Conservation (phyloP, 83 land plant species). For the Larix sibirica region DNA sequence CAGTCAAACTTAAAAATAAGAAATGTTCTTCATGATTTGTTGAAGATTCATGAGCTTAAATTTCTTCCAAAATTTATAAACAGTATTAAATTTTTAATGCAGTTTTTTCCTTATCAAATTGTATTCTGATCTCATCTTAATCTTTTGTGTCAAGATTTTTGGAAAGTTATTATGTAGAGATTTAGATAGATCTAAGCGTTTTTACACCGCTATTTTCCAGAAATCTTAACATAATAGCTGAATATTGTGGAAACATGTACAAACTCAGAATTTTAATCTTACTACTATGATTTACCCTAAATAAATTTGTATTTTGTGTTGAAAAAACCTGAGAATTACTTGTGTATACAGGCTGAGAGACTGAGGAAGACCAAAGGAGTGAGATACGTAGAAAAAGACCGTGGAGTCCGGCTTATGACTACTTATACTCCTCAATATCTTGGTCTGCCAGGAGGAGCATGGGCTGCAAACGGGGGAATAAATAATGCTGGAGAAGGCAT, state of each 20-base stretch:
- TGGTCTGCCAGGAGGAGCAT: conserved; percentile 57
- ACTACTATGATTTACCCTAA: too few species aligned
- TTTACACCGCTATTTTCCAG: too few species aligned
- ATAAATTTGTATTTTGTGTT: background rate
- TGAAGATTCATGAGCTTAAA: too few species aligned
- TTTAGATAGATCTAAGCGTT: too few species aligned
- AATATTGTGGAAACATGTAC: too few species aligned
- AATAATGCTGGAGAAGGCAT: conserved; percentile 76
- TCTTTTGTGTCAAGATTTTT: too few species aligned
- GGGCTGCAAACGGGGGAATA: conserved; percentile 53
- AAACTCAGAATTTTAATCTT: too few species aligned
- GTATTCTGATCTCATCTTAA: too few species aligned
- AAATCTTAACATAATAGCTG: too few species aligned
- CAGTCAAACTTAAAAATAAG: background rate
- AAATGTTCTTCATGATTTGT: background rate
- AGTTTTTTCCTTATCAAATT: background rate
- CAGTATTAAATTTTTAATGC: background rate
- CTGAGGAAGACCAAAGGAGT: conserved; percentile 38
- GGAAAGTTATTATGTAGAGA: too few species aligned
- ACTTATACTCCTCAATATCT: conserved; percentile 77
- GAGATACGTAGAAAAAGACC: conserved; percentile 55
- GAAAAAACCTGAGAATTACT: background rate
- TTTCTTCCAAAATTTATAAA: too few species aligned
- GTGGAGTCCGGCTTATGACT: conserved; percentile 54
- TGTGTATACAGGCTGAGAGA: conserved; percentile 32